Conservation (phyloP, 345 rosid species). For the Passiflora organensis region DNA sequence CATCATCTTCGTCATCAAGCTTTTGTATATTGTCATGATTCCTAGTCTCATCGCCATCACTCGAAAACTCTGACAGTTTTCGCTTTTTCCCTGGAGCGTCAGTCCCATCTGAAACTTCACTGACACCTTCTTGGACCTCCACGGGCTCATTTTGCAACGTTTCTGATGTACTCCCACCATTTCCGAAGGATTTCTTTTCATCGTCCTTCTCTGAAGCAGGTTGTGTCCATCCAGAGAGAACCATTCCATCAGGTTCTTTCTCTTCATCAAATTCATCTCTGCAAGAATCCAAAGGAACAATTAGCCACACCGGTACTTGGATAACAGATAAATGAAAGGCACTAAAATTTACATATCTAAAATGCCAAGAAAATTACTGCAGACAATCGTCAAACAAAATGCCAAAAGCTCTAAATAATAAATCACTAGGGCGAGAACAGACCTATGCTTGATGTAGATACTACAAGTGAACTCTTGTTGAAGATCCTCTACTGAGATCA, state of each 20-base stretch:
- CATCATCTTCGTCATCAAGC: constrained; percentile 54
- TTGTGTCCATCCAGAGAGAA: constrained; percentile 83
- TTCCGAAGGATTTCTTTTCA: constrained; percentile 32
- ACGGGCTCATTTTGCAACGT: constrained; percentile 21
- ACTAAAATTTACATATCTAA: background rate
- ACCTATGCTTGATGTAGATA: constrained; percentile 89
- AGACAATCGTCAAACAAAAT: no score
- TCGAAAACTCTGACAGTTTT: constrained; percentile 29
- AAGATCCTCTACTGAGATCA: constrained; percentile 78
- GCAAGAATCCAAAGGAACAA: constrained; percentile 1
- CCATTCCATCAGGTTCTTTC: constrained; percentile 96
- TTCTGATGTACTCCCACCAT: constrained; percentile 52
- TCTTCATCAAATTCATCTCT: constrained; percentile 95
- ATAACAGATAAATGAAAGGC: background rate
- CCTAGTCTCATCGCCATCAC: constrained; percentile 20
- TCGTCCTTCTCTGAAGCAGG: constrained; percentile 40
- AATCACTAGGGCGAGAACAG: constrained; percentile 12
- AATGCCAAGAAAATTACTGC: no score
- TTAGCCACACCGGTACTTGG: background rate
- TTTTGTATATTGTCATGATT: constrained; percentile 38
- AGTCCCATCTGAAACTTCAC: constrained; percentile 32
- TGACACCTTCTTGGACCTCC: constrained; percentile 20
- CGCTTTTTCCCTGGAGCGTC: constrained; percentile 53
- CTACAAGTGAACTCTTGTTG: constrained; percentile 84
- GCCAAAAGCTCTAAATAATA: background rate